phyloP scores from a whole-genome alignment of 2,329 filamentous ascomycete genomes.

The Orbilia brochopaga region DNA sequence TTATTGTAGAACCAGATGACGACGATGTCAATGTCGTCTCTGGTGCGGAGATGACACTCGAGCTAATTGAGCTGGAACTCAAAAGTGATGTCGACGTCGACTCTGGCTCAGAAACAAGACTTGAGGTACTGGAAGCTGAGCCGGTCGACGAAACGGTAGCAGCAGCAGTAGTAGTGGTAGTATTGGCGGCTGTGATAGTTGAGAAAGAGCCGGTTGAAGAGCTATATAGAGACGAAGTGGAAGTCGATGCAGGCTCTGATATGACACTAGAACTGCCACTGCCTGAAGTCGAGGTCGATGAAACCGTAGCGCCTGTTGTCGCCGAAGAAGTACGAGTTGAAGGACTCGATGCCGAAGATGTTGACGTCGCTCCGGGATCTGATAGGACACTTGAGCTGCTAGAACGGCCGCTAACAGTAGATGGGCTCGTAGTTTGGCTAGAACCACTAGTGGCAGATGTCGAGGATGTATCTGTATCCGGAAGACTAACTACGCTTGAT shows the following conservation, averaged over 20 bases:
- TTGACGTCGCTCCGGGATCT: background rate
- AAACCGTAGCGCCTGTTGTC: background rate
- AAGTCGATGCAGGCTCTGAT: background rate
- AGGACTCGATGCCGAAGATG: background rate
- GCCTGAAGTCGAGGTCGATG: background rate
- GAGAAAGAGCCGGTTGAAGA: no score
- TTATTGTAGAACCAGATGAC: background rate
- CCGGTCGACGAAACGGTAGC: no score
- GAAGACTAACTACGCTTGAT: background rate
- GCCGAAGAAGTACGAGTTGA: no score
- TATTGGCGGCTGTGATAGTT: no score
- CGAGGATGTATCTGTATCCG: background rate
- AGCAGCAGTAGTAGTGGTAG: no score
- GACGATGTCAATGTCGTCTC: background rate
- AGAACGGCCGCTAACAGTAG: background rate
- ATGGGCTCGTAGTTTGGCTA: background rate
- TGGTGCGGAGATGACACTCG: no score
- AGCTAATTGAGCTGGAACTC: no score
- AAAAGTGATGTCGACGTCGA: background rate
- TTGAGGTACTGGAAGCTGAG: no score
- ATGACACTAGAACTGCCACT: background rate
- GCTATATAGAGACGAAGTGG: no score
- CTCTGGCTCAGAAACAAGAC: no score
- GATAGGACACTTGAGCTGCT: background rate
- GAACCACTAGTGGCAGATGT: background rate